These are phyloP conservation scores for Choricystis sp. DNA, from an alignment of 139 green algal species.

Conservation along the genomic window DNA sequence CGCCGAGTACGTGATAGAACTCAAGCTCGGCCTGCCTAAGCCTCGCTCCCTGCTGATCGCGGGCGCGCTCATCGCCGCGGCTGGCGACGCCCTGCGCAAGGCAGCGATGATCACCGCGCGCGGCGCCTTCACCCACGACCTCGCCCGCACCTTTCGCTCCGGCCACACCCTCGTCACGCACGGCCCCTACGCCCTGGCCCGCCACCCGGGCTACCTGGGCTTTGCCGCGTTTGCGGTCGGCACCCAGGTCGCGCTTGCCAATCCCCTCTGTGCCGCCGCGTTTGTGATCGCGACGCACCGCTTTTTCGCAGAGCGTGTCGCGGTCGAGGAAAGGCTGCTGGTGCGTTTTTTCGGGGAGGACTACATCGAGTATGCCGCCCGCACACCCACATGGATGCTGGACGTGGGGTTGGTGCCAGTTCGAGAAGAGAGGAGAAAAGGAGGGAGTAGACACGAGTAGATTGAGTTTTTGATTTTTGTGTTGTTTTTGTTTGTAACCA, in stretches of 20 bases:
- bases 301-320: constrained; percentile 45
- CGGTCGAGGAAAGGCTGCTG: constrained; percentile 39
- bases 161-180: background rate
- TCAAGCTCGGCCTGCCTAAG: background rate
- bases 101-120: background rate
- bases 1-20: background rate
- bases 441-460: no score
- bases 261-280: constrained; percentile 30
- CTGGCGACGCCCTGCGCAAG: background rate
- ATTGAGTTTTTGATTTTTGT: no score
- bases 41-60: background rate
- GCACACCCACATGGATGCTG: no score
- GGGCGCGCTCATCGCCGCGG: background rate
- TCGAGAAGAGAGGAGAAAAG: no score
- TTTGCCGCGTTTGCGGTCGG: constrained; percentile 72
- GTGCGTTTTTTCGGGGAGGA: constrained; percentile 37
- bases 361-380: constrained; percentile 25
- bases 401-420: no score
- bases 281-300: constrained; percentile 31
- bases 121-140: background rate
- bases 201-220: constrained; percentile 80
- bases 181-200: background rate
- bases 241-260: constrained; percentile 67
- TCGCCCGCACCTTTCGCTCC: no score
- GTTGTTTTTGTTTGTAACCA: no score